A percentile compares a stretch with the other conserved stretches of the same genome.
phyloP scores from a whole-genome alignment of 768 basidiomycete species.

The Phylloporus rhodoxanthus region DNA sequence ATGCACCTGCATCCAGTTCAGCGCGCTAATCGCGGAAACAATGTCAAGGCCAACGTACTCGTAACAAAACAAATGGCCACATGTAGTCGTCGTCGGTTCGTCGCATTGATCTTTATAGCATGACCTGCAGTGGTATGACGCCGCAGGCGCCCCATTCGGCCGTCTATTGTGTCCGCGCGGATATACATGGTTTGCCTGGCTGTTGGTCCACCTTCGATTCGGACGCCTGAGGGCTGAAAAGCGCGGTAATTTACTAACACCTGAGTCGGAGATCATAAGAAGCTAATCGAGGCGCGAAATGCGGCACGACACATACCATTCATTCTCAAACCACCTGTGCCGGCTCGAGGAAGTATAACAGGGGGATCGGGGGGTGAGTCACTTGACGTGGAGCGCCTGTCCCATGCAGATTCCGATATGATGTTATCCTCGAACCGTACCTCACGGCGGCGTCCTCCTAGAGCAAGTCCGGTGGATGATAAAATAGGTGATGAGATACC shows the following conservation, averaged over 20 bases:
- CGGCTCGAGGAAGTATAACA: constrained; percentile 10
- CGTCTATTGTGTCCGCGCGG: constrained; percentile 7
- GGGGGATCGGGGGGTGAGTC: constrained; percentile 26
- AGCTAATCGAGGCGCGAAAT: not conserved
- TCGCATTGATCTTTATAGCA: constrained; percentile 46
- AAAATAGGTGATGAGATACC: constrained; percentile 24
- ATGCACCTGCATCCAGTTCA: constrained; percentile 42
- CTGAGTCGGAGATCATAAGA: constrained; percentile 10
- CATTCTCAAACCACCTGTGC: constrained; percentile 7
- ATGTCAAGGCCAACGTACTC: constrained; percentile 20
- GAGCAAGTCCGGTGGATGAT: constrained; percentile 28
- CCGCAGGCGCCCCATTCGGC: constrained; percentile 1
- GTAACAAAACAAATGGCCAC: constrained; percentile 61
- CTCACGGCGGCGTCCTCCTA: constrained; percentile 28
- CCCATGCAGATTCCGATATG: constrained; percentile 27
- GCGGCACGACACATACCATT: constrained; percentile 15
- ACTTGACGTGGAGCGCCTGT: constrained; percentile 27
- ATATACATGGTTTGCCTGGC: constrained; percentile 8
- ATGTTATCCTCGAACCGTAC: constrained; percentile 32
- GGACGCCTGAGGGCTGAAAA: constrained; percentile 27
- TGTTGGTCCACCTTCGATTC: constrained; percentile 10
- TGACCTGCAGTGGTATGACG: constrained; percentile 42
- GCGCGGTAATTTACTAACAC: constrained; percentile 27
- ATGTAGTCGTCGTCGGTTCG: constrained; percentile 55
- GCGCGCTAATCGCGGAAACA: not conserved